Percentiles rank a stretch among this genome's conserved stretches.
Evolutionary conservation across 2,329 filamentous ascomycete genomes (phyloP).

Genomic region (Dryadomyces quercus-mongolicae): DNA sequence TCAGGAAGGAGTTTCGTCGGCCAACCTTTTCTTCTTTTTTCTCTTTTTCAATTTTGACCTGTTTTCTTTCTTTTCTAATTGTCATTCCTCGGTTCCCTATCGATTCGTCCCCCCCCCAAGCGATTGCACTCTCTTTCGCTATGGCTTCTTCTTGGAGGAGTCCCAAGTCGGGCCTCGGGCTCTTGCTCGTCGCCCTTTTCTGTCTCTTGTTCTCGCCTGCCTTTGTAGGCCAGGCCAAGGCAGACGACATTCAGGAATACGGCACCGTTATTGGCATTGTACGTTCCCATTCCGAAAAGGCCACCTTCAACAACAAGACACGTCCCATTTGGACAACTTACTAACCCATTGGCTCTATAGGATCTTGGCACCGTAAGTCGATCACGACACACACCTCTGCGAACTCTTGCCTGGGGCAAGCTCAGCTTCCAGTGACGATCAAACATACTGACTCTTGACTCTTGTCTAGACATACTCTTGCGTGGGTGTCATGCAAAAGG

Average conservation of each 20-base stretch:
- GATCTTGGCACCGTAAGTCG: constrained; percentile 57
- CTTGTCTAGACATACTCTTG: constrained; percentile 58
- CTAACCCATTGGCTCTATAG: constrained; percentile 4
- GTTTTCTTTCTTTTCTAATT: not conserved
- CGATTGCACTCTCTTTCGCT: not conserved
- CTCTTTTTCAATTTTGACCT: constrained; percentile 10
- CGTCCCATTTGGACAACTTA: not conserved
- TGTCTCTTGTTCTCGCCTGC: constrained; percentile 80
- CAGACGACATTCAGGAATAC: constrained; percentile 64
- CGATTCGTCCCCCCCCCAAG: not conserved
- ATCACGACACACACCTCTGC: not conserved
- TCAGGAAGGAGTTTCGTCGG: not conserved
- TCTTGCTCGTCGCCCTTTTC: constrained; percentile 88
- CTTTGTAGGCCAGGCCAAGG: constrained; percentile 65
- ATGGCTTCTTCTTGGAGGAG: constrained; percentile 13
- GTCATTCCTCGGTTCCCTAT: not conserved
- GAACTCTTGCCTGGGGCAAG: not conserved
- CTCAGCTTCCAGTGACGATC: not conserved
- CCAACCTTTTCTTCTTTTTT: constrained; percentile 5
- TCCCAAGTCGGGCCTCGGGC: constrained; percentile 39
- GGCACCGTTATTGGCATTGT: constrained; percentile 89
- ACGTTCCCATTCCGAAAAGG: no score
- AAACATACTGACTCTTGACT: not conserved
- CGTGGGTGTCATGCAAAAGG: constrained; percentile 91
- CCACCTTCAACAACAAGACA: not conserved